These are phyloP conservation scores for Avicennia marina DNA, from an alignment of 257 asterid species.

Conservation along the genomic window DNA sequence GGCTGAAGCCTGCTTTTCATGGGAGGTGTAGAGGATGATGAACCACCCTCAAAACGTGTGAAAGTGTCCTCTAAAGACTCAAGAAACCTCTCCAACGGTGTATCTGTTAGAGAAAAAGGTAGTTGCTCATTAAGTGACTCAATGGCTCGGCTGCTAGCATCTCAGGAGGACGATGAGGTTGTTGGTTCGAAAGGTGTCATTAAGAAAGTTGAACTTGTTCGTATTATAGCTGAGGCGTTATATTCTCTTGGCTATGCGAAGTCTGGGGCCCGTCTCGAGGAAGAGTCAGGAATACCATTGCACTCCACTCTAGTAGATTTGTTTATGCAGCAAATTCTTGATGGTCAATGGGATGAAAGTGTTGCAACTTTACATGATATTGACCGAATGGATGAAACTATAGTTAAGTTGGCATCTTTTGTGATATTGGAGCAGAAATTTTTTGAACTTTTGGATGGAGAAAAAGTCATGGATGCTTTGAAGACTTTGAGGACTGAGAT, in stretches of 20 bases:
- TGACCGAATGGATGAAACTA: slow-evolving; percentile 41
- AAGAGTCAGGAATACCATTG: slow-evolving; percentile 62
- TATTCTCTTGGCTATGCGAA: slow-evolving; percentile 66
- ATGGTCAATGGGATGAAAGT: slow-evolving; percentile 78
- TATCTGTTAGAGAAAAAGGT: slow-evolving; percentile 38
- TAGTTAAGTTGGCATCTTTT: slow-evolving; percentile 52
- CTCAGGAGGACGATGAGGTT: slow-evolving; percentile 55
- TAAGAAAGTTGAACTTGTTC: slow-evolving; percentile 64
- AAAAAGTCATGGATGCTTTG: slow-evolving; percentile 52
- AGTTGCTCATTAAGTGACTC: slow-evolving; percentile 42
- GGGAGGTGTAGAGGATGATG: slow-evolving; percentile 82
- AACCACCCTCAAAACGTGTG: slow-evolving; percentile 82
- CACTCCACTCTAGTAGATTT: slow-evolving; percentile 44
- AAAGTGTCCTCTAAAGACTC: slow-evolving; percentile 49
- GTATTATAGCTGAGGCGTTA: slow-evolving; percentile 63
- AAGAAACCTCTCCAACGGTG: slow-evolving; percentile 47
- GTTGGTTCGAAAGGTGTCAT: slow-evolving; percentile 66
- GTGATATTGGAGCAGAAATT: slow-evolving; percentile 69
- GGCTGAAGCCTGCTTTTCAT: slow-evolving; percentile 74
- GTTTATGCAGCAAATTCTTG: slow-evolving; percentile 64
- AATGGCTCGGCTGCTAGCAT: slow-evolving; percentile 58
- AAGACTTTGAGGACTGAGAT: slow-evolving; percentile 61
- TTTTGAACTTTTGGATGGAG: slow-evolving; percentile 50
- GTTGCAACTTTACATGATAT: slow-evolving; percentile 45
- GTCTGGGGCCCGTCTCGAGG: slow-evolving; percentile 54